Conservation (phyloP, 1,139 yeast species). For the Lizanozyma gosingica region DNA sequence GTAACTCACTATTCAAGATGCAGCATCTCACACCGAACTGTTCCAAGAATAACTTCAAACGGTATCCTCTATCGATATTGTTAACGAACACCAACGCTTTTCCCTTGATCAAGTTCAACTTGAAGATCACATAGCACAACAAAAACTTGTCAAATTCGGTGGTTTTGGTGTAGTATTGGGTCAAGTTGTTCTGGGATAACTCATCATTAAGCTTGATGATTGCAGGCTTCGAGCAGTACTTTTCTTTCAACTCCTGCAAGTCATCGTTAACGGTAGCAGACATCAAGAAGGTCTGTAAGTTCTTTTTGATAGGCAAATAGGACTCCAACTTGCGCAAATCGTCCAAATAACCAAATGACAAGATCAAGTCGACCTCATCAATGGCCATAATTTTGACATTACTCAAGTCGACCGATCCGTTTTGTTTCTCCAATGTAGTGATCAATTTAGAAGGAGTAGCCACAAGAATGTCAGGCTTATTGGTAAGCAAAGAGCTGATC, state of each 20-base stretch:
- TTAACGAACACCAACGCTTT: constrained; percentile 88
- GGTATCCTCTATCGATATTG: constrained; percentile 90
- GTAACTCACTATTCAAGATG: constrained; percentile 86
- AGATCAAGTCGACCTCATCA: constrained; percentile 91
- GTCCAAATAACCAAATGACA: constrained; percentile 85
- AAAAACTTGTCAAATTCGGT: constrained; percentile 88
- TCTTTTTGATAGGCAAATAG: constrained; percentile 60
- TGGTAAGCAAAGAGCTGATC: constrained; percentile 57
- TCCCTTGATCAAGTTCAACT: constrained; percentile 81
- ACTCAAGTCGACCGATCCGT: constrained; percentile 36
- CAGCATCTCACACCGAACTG: constrained; percentile 91
- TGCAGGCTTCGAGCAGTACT: constrained; percentile 83
- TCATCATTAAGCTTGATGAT: constrained; percentile 71
- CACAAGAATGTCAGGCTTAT: constrained; percentile 71
- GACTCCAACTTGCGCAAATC: constrained; percentile 63
- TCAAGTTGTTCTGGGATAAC: constrained; percentile 49
- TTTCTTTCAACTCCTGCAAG: constrained; percentile 61
- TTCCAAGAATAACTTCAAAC: constrained; percentile 81
- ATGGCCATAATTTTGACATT: constrained; percentile 66
- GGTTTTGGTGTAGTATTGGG: constrained; percentile 82
- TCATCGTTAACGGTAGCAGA: constrained; percentile 94
- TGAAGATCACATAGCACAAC: constrained; percentile 84
- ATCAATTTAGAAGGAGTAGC: constrained; percentile 83
- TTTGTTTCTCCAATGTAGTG: constrained; percentile 43
- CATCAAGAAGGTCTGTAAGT: constrained; percentile 87